Percentiles rank a stretch among this genome's conserved stretches.
Conservation (phyloP, 176 grass and related monocot species). For the Oryza australiensis region DNA sequence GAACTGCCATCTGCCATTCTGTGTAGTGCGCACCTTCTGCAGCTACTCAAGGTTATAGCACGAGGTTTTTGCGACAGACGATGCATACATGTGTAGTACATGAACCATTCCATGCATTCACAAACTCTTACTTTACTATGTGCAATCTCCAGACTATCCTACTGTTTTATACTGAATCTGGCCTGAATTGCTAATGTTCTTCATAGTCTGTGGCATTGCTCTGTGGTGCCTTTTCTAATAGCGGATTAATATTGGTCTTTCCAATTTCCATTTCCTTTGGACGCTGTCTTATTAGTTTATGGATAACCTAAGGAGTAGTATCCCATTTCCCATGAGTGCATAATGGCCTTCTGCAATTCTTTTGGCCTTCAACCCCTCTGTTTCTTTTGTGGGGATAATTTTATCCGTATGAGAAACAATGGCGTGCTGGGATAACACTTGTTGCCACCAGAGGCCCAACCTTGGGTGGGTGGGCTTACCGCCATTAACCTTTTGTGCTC, state of each 20-base stretch:
- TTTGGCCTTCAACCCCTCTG: neutral
- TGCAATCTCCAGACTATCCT: neutral
- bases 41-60: too few relatives aligned
- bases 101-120: neutral
- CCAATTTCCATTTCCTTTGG: neutral
- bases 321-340: neutral
- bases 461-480: too few relatives aligned
- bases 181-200: neutral
- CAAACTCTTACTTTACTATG: neutral
- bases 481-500: too few relatives aligned
- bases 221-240: neutral
- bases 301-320: neutral
- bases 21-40: too few relatives aligned
- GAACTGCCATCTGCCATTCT: neutral
- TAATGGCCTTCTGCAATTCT: neutral
- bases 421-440: too few relatives aligned
- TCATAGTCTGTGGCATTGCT: neutral
- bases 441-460: too few relatives aligned
- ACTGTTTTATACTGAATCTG: neutral
- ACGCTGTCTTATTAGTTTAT: neutral
- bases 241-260: neutral
- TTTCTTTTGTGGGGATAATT: neutral
- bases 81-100: neutral
- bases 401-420: too few relatives aligned
- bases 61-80: neutral